These are phyloP conservation scores for Cichorium intybus DNA, from an alignment of 140 eudicot species.

Conservation along the genomic window DNA sequence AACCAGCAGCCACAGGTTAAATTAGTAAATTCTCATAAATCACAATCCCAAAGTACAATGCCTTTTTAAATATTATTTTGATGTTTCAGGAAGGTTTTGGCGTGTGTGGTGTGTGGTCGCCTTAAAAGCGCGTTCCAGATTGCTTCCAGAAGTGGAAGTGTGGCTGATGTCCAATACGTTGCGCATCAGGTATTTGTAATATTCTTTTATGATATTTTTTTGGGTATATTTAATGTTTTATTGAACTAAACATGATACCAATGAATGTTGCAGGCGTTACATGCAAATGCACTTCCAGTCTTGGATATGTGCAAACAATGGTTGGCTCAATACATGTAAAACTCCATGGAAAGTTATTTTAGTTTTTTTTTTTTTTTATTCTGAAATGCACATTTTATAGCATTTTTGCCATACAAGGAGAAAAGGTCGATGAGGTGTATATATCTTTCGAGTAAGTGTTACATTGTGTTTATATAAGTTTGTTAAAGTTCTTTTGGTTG, in stretches of 20 bases:
- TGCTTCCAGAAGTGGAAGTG: constrained; percentile 98
- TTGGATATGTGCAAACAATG: constrained; percentile 99
- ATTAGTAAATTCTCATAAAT: not conserved
- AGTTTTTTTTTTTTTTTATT: constrained; percentile 25
- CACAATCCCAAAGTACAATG: not conserved
- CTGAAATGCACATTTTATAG: constrained; percentile 34
- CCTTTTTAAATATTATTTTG: constrained; percentile 11
- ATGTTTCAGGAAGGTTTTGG: constrained; percentile 88
- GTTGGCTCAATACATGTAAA: constrained; percentile 94
- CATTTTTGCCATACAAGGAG: constrained; percentile 32
- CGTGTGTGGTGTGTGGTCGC: constrained; percentile 99
- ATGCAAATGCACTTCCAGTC: constrained; percentile 94
- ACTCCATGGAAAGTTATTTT: not conserved
- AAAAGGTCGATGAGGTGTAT: constrained; percentile 28
- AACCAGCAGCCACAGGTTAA: constrained; percentile 95
- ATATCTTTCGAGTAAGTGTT: constrained; percentile 20
- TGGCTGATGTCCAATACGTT: constrained; percentile 98
- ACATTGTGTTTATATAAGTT: constrained; percentile 16
- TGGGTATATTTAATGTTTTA: not conserved
- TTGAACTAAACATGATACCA: not conserved
- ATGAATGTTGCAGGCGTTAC: constrained; percentile 68
- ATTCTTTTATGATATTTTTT: not conserved
- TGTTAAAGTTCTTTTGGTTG: constrained; percentile 10
- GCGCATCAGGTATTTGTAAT: constrained; percentile 81
- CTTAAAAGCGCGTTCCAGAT: constrained; percentile 97